Evolutionary conservation across 495 filamentous ascomycete genomes (phyloP).

Genomic region (Parathielavia hyrcaniae): DNA sequence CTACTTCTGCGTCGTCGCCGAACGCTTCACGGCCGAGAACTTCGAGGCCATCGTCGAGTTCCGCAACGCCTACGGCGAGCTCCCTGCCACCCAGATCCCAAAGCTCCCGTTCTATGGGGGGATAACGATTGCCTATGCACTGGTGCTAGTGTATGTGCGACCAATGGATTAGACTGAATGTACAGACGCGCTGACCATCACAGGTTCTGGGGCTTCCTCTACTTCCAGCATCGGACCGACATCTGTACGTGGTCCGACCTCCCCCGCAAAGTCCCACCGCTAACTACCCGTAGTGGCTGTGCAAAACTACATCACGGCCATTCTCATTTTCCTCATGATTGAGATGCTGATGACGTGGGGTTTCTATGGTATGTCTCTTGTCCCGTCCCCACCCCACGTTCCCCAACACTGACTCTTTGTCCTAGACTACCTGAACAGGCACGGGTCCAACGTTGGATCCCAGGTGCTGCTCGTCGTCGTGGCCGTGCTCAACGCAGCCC

Average conservation of each 20-base stretch:
- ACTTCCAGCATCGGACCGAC: slow-evolving; percentile 87
- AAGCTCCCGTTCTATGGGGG: slow-evolving; percentile 97
- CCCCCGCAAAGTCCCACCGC: slow-evolving; percentile 8
- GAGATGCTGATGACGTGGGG: slow-evolving; percentile 99
- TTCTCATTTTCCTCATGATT: slow-evolving; percentile 84
- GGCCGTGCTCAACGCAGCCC: slow-evolving; percentile 80
- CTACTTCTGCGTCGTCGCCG: slow-evolving; percentile 90
- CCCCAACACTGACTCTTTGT: slow-evolving; percentile 11
- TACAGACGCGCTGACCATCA: slow-evolving; percentile 3
- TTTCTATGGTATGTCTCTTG: slow-evolving; percentile 60
- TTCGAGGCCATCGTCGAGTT: slow-evolving; percentile 85
- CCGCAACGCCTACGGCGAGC: slow-evolving; percentile 91
- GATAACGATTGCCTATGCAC: slow-evolving; percentile 87
- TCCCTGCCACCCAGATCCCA: slow-evolving; percentile 89
- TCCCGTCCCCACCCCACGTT: background rate
- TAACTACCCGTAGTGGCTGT: slow-evolving; percentile 65
- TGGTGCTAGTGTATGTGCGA: slow-evolving; percentile 54
- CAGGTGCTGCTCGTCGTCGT: slow-evolving; percentile 86
- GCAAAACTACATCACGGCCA: slow-evolving; percentile 99
- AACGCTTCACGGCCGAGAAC: slow-evolving; percentile 51
- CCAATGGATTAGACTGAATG: background rate
- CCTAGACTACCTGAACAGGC: slow-evolving; percentile 79
- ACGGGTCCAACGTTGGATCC: slow-evolving; percentile 75
- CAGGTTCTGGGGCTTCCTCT: slow-evolving; percentile 86
- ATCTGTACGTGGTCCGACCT: slow-evolving; percentile 54